phyloP scores from a whole-genome alignment of 179 eudicot genomes.

The Silene noctiflora region DNA sequence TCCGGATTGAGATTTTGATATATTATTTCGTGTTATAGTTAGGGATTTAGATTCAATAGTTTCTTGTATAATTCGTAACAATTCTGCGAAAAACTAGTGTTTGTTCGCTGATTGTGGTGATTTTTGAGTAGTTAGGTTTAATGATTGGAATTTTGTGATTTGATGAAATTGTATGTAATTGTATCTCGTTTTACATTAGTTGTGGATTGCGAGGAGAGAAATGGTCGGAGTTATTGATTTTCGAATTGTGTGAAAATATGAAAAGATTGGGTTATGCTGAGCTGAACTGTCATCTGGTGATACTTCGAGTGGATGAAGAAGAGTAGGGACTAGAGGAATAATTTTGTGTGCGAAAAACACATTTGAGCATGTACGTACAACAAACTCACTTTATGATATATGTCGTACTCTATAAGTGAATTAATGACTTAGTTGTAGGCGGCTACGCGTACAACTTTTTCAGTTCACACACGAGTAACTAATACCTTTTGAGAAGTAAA shows the following conservation, averaged over 20 bases:
- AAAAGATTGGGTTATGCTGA: no score
- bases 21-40: neutral
- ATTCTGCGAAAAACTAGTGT: neutral
- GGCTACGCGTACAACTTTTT: neutral
- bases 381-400: neutral
- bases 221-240: neutral
- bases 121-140: neutral
- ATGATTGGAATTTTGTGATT: slow-evolving; percentile 1
- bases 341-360: neutral
- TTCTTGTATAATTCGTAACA: neutral
- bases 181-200: neutral
- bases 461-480: neutral
- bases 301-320: no score
- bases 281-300: neutral
- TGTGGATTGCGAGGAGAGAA: neutral
- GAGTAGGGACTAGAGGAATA: neutral
- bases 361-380: neutral
- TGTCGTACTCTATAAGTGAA: neutral
- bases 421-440: neutral
- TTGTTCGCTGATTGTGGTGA: neutral
- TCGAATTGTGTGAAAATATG: neutral
- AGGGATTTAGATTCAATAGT: neutral
- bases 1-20: neutral
- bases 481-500: neutral
- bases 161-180: neutral